Base-by-base conservation (phyloP, 1,139 yeast species). In the Pichiaceae sp. region DNA sequence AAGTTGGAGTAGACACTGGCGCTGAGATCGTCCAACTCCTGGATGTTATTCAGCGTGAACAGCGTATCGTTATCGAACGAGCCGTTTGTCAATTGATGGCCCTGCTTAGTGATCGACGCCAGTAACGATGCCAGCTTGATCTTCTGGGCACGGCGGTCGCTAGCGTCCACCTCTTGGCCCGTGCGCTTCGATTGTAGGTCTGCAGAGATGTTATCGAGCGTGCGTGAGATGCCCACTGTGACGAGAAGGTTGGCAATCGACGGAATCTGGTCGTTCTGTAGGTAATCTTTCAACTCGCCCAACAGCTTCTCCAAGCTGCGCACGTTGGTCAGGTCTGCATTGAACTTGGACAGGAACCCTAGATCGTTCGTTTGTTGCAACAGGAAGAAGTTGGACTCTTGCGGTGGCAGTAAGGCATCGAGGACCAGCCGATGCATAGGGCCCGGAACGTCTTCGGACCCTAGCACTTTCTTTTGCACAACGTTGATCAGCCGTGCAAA, bases 1-100 rank as follows among this genome's bases (percentile, higher is more conserved):
- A 83, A 85, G 54, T 86, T 86, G 25, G 95, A 81, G 57, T 89
- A 89, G 8, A 89, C 91, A 49, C 87, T 72, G 4, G 96, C 96
- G 60, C 95, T 79, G 50, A 89, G 72, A 42, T 87, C 95, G 48
- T 85, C 94, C 43, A 89, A 69, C 43, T 78, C 87, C 19, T 75
- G 78, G 25, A 75, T 64, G 38, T 68, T 66, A 52, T 75, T 75
- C 51, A 77, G 53, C 30, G 62, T 62, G 52, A 67, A 56, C 32
- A 68, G 54, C 36, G 71, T 72, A 38, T 68, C 73, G 45, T 72
- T 71, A 20, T 70, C 68, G 20, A 60, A 46, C 6, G 61, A 54
- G 21, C 65, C 67, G 36, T 64, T 66, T 27, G 72, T 63, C 49
- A 82, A 60, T 26, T 70, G 68, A 42, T 70, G 74, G 30, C 82